A percentile compares a stretch with the other conserved stretches of the same genome.
Evolutionary conservation across 768 basidiomycete species (phyloP).

Genomic region (Phanerochaete carnosa): DNA sequence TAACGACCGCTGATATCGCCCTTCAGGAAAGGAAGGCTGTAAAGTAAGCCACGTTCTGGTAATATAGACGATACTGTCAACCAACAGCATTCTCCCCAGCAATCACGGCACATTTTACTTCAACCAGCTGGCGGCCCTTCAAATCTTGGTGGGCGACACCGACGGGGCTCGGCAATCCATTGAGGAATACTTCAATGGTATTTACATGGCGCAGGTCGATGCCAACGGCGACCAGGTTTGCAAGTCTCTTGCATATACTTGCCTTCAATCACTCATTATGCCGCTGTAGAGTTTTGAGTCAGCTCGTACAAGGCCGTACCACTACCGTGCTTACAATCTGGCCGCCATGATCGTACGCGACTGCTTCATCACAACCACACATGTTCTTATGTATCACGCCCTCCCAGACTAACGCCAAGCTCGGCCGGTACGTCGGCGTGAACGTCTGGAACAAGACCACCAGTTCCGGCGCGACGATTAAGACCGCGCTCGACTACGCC

Average conservation of each 20-base stretch:
- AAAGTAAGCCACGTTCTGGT: slow-evolving; percentile 39
- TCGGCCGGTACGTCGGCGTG: slow-evolving; percentile 44
- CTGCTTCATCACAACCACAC: not conserved
- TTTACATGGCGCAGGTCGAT: slow-evolving; percentile 51
- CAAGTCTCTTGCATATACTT: not conserved
- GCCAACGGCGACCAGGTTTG: slow-evolving; percentile 56
- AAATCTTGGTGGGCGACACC: slow-evolving; percentile 49
- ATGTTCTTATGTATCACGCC: not conserved
- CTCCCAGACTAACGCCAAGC: slow-evolving; percentile 51
- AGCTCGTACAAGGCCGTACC: slow-evolving; percentile 57
- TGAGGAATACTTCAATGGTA: slow-evolving; percentile 45
- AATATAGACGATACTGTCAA: not conserved
- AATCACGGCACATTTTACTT: slow-evolving; percentile 68
- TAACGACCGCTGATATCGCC: slow-evolving; percentile 46
- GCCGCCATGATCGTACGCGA: slow-evolving; percentile 60
- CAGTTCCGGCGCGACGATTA: slow-evolving; percentile 48
- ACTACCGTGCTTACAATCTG: slow-evolving; percentile 67
- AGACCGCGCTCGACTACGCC: slow-evolving; percentile 55
- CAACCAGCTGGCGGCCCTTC: slow-evolving; percentile 55
- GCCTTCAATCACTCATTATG: not conserved
- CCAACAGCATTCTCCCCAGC: slow-evolving; percentile 28
- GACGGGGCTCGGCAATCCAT: slow-evolving; percentile 45
- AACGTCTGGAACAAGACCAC: slow-evolving; percentile 50
- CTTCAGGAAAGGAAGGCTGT: slow-evolving; percentile 40
- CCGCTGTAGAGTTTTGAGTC: slow-evolving; percentile 50